Percentiles rank a stretch among this genome's conserved stretches.
Conservation (phyloP, 1,139 yeast species). For the Saccharomycopsis hybrid region DNA sequence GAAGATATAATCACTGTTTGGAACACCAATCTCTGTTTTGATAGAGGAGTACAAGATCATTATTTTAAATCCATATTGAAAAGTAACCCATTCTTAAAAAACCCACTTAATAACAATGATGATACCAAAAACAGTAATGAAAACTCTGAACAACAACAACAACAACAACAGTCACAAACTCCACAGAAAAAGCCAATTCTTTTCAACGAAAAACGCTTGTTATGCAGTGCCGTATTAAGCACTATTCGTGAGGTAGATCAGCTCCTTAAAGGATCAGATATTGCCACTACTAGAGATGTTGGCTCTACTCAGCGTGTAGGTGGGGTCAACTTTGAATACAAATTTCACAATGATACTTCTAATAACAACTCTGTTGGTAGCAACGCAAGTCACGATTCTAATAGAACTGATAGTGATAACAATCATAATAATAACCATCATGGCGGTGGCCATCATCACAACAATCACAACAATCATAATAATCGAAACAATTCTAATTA, state of each 20-base stretch:
- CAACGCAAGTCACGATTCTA: slow-evolving; percentile 2
- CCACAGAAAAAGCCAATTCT: slow-evolving; percentile 33
- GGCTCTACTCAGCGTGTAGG: slow-evolving; percentile 37
- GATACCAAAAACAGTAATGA: background rate
- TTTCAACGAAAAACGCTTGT: slow-evolving; percentile 42
- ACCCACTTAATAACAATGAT: slow-evolving; percentile 1
- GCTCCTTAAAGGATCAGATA: slow-evolving; percentile 34
- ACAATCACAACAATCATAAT: slow-evolving; percentile 1
- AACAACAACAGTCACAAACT: no score
- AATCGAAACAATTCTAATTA: slow-evolving; percentile 2
- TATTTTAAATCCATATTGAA: slow-evolving; percentile 18
- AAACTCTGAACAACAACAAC: background rate
- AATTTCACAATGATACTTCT: slow-evolving; percentile 39
- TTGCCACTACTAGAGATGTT: slow-evolving; percentile 31
- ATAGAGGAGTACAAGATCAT: slow-evolving; percentile 24
- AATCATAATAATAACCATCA: slow-evolving; percentile 1
- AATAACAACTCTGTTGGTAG: no score
- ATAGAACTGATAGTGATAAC: background rate
- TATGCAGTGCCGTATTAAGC: slow-evolving; percentile 43
- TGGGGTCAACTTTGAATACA: slow-evolving; percentile 42
- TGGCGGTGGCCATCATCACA: background rate
- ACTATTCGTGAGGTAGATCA: slow-evolving; percentile 45
- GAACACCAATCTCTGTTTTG: slow-evolving; percentile 44
- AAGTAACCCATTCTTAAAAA: slow-evolving; percentile 4
- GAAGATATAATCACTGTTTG: slow-evolving; percentile 48